These are phyloP conservation scores for Porcisia hertigi DNA, from an alignment of 208 protist species.

Conservation along the genomic window DNA sequence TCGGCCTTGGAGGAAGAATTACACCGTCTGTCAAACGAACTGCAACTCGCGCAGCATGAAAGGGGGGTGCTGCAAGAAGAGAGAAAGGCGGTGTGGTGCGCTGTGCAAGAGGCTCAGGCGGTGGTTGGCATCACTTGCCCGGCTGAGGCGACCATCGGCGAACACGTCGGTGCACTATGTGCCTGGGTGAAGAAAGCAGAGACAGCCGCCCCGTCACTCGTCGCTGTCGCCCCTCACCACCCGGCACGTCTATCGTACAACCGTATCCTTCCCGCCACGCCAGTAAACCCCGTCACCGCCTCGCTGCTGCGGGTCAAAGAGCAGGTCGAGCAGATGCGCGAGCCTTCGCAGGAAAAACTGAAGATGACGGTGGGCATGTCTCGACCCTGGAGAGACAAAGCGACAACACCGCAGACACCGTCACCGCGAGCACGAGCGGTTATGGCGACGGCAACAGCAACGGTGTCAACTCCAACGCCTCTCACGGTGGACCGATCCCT, in stretches of 20 bases:
- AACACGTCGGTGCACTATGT: slow-evolving; percentile 16
- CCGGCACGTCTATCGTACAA: slow-evolving; percentile 24
- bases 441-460: not conserved
- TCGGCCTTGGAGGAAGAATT: slow-evolving; percentile 20
- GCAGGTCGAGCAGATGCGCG: slow-evolving; percentile 47
- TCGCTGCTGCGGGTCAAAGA: slow-evolving; percentile 59
- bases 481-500: slow-evolving; percentile 4
- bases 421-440: not conserved
- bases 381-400: slow-evolving; percentile 9
- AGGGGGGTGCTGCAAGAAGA: slow-evolving; percentile 14
- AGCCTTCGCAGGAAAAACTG: slow-evolving; percentile 20
- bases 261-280: slow-evolving; percentile 34
- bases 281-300: slow-evolving; percentile 43
- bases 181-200: slow-evolving; percentile 11
- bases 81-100: slow-evolving; percentile 11
- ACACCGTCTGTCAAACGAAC: not conserved
- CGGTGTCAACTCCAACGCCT: not conserved
- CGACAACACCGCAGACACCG: slow-evolving; percentile 1
- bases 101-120: slow-evolving; percentile 6
- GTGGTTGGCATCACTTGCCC: slow-evolving; percentile 1
- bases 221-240: not conserved
- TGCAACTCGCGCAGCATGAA: slow-evolving; percentile 8
- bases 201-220: not conserved
- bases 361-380: slow-evolving; percentile 24
- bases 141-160: slow-evolving; percentile 11